Percentiles rank a stretch among this genome's conserved stretches.
Conservation (phyloP, 352 stramenopile genomes). For the Thalassiosira pacifica region DNA sequence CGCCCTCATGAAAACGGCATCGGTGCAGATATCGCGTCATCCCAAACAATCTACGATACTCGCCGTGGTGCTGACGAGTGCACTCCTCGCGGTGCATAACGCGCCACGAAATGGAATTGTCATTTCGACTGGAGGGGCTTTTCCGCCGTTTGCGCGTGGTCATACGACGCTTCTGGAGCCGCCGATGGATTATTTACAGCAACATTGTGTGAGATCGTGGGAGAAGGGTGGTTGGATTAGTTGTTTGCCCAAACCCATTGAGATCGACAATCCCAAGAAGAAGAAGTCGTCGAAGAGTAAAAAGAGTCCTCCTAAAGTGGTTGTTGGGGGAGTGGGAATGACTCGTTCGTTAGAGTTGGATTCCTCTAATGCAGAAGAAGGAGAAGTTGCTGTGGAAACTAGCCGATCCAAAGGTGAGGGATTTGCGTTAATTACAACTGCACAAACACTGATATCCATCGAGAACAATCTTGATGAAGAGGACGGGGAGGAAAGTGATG, state of each 20-base stretch:
- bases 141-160: slow-evolving; percentile 60
- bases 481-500: slow-evolving; percentile 36
- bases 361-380: slow-evolving; percentile 20
- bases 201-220: slow-evolving; percentile 44
- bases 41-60: slow-evolving; percentile 65
- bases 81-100: slow-evolving; percentile 58
- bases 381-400: slow-evolving; percentile 43
- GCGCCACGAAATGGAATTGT: slow-evolving; percentile 78
- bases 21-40: slow-evolving; percentile 58
- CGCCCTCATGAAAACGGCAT: slow-evolving; percentile 52
- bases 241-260: slow-evolving; percentile 33
- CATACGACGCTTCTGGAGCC: slow-evolving; percentile 74
- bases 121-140: slow-evolving; percentile 43
- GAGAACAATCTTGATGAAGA: slow-evolving; percentile 53
- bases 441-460: slow-evolving; percentile 49
- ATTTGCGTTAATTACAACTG: slow-evolving; percentile 46
- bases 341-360: slow-evolving; percentile 41
- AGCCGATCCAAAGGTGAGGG: slow-evolving; percentile 30
- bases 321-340: slow-evolving; percentile 51
- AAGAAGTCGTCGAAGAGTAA: slow-evolving; percentile 37
- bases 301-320: background rate
- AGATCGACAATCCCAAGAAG: slow-evolving; percentile 30
- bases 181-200: slow-evolving; percentile 64
- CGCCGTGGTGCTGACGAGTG: slow-evolving; percentile 25
- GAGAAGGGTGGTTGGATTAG: slow-evolving; percentile 31